Conservation (phyloP, 176 grass and related monocot species). For the Secale cereale region DNA sequence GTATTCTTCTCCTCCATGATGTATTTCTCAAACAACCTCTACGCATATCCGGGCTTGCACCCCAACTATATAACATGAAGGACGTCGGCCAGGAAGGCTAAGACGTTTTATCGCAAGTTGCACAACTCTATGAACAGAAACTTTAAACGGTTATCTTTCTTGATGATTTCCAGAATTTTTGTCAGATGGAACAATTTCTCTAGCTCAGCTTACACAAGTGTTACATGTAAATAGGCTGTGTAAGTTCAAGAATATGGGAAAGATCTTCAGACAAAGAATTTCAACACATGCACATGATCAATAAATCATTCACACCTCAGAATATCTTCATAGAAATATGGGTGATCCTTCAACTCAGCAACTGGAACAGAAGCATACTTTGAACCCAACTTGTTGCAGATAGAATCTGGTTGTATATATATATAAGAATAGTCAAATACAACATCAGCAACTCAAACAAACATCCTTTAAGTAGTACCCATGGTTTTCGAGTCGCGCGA, state of each 20-base stretch:
- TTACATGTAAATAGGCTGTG: background rate
- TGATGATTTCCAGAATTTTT: background rate
- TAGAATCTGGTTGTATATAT: slow-evolving; percentile 89
- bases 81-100: no score
- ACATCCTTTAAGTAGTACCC: slow-evolving; percentile 17
- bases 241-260: background rate
- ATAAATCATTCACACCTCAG: slow-evolving; percentile 60
- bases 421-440: slow-evolving; percentile 36
- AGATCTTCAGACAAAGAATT: background rate
- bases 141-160: background rate
- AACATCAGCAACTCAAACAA: slow-evolving; percentile 9
- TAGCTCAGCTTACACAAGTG: background rate
- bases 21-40: no score
- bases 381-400: slow-evolving; percentile 81
- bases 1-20: no score
- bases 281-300: background rate
- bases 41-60: no score
- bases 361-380: slow-evolving; percentile 78
- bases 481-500: no score
- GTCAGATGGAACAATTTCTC: background rate
- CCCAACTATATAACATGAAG: no score
- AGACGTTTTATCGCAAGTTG: no score
- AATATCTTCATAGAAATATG: slow-evolving; percentile 90
- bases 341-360: slow-evolving; percentile 69
- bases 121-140: background rate